A percentile compares a stretch with the other conserved stretches of the same genome.
phyloP scores from a whole-genome alignment of 805 yeast genomes.

The Blastobotrys robertii region DNA sequence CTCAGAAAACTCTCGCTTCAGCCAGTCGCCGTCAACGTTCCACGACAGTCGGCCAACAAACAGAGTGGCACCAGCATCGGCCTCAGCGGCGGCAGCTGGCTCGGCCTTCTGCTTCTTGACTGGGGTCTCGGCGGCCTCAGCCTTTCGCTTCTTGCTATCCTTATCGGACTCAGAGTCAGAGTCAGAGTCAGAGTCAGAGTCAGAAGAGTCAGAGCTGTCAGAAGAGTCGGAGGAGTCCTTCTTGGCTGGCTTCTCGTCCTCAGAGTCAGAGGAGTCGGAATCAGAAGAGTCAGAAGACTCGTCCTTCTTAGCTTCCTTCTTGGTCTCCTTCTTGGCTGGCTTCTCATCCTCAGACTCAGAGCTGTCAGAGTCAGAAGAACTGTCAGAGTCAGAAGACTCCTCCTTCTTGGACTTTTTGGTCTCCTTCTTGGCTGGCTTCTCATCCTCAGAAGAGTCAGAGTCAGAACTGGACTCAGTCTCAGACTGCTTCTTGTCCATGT shows the following conservation, averaged over 20 bases:
- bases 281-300: constrained; percentile 10
- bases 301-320: constrained; percentile 19
- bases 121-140: constrained; percentile 34
- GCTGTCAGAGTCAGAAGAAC: constrained; percentile 19
- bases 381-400: constrained; percentile 32
- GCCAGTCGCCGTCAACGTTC: constrained; percentile 94
- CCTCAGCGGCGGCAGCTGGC: constrained; percentile 23
- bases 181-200: constrained; percentile 21
- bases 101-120: constrained; percentile 45
- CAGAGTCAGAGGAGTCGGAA: constrained; percentile 20
- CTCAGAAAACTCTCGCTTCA: constrained; percentile 69
- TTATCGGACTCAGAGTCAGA: constrained; percentile 22
- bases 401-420: constrained; percentile 35
- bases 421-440: constrained; percentile 14
- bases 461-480: constrained; percentile 13
- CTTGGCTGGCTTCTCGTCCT: constrained; percentile 36
- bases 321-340: constrained; percentile 44
- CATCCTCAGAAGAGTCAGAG: constrained; percentile 21
- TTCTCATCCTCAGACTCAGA: constrained; percentile 15
- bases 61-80: constrained; percentile 69
- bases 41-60: constrained; percentile 97
- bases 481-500: constrained; percentile 8
- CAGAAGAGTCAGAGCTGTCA: constrained; percentile 14
- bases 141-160: constrained; percentile 19
- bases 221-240: constrained; percentile 36